These are phyloP conservation scores for Debaryomyces robertsiae DNA, from an alignment of 1,139 yeast species.

Conservation along the genomic window DNA sequence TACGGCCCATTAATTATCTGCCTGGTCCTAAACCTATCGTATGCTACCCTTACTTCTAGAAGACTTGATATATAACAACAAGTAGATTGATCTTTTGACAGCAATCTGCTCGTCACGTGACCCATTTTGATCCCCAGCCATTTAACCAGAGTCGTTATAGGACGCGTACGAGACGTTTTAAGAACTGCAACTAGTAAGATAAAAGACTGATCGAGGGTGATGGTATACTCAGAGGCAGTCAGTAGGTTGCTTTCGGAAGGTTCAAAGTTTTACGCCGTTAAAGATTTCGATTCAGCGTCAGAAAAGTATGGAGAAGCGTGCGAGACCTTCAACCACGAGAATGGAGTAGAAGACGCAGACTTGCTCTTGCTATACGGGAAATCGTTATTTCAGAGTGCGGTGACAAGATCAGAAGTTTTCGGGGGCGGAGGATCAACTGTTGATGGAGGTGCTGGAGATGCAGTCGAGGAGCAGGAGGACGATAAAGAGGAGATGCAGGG, in stretches of 20 bases:
- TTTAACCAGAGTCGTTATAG: too few species aligned
- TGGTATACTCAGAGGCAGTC: conserved; percentile 36
- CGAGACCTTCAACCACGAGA: conserved; percentile 50
- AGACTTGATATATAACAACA: too few species aligned
- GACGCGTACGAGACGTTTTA: too few species aligned
- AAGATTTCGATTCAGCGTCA: conserved; percentile 68
- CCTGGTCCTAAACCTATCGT: too few species aligned
- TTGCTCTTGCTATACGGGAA: conserved; percentile 76
- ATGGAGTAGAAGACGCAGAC: conserved; percentile 67
- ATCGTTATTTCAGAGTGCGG: conserved; percentile 78
- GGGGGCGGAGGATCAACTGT: conserved; percentile 51
- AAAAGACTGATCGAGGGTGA: conserved; percentile 4
- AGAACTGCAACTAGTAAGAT: neutral
- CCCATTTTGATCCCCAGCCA: neutral
- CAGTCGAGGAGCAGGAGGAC: conserved; percentile 22
- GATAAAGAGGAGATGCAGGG: conserved; percentile 31
- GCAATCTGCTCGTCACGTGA: conserved; percentile 7
- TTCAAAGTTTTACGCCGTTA: conserved; percentile 59
- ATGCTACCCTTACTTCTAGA: too few species aligned
- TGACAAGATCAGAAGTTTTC: conserved; percentile 74
- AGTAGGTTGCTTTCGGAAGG: conserved; percentile 57
- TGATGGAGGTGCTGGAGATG: conserved; percentile 22
- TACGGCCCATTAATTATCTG: neutral
- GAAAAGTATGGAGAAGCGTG: conserved; percentile 79
- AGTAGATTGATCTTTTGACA: conserved; percentile 1